Evolutionary conservation across 1,284 basidiomycete species (phyloP).

Genomic region (Ustilago trichophora): DNA sequence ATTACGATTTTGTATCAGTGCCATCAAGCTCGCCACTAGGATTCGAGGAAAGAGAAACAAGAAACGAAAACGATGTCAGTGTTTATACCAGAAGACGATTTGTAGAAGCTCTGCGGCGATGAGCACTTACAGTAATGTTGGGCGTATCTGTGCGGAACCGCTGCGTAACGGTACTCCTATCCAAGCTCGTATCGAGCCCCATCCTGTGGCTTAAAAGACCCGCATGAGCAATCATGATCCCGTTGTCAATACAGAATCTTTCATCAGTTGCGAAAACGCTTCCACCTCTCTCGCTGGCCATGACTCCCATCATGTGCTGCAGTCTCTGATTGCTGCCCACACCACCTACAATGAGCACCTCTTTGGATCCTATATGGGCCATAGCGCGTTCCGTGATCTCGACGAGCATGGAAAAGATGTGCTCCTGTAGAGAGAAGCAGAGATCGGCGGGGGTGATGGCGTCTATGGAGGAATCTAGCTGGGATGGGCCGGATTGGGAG

Average conservation of each 20-base stretch:
- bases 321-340: conserved; percentile 88
- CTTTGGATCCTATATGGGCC: conserved; percentile 95
- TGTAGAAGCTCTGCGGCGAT: no score
- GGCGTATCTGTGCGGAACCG: conserved; percentile 64
- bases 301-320: conserved; percentile 98
- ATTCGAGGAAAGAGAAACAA: background rate
- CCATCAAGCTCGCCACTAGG: conserved; percentile 32
- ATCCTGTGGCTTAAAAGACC: conserved; percentile 90
- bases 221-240: conserved; percentile 99
- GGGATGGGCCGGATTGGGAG: conserved; percentile 23
- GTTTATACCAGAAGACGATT: no score
- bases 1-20: no score
- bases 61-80: no score
- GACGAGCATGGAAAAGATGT: conserved; percentile 97
- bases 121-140: conserved; percentile 50
- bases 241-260: conserved; percentile 98
- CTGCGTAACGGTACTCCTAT: conserved; percentile 63
- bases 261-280: conserved; percentile 96
- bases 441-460: conserved; percentile 88
- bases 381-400: conserved; percentile 99
- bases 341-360: conserved; percentile 96
- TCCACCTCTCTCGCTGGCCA: conserved; percentile 89
- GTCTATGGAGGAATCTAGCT: conserved; percentile 32
- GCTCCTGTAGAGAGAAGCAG: conserved; percentile 97
- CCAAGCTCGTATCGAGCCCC: conserved; percentile 71